A percentile compares a stretch with the other conserved stretches of the same genome.
Evolutionary conservation across 169 alveolate species (phyloP).

Genomic region (Plasmodium vivax): DNA sequence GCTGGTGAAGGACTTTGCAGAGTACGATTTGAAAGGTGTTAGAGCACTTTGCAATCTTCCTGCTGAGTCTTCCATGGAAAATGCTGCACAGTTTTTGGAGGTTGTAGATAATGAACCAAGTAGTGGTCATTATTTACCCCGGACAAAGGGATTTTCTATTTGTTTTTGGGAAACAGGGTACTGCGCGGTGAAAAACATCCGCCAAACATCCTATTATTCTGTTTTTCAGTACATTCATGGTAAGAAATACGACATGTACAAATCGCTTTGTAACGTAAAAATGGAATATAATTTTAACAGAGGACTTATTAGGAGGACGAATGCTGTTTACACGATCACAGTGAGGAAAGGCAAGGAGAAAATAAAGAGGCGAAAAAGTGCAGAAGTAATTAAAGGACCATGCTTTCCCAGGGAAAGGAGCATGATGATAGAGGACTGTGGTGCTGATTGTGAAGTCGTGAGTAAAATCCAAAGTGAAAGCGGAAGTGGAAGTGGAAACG

Average conservation of each 20-base stretch:
- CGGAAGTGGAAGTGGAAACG: too few species aligned
- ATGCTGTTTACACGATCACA: neutral
- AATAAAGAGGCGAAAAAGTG: neutral
- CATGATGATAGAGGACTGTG: neutral
- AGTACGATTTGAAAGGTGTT: too few species aligned
- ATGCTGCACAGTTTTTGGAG: neutral
- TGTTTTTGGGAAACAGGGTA: neutral
- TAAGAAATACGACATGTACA: neutral
- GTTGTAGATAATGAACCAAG: neutral
- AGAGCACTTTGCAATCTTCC: too few species aligned
- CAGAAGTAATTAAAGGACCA: neutral
- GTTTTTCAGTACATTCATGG: neutral
- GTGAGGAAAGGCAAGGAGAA: neutral
- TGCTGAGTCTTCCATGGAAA: neutral
- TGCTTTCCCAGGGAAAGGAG: neutral
- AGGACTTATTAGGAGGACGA: neutral
- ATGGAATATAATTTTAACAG: neutral
- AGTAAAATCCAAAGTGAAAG: too few species aligned
- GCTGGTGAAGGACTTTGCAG: too few species aligned
- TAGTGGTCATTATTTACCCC: neutral
- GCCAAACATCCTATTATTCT: neutral
- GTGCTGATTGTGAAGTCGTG: neutral
- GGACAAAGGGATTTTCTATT: neutral
- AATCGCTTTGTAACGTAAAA: neutral
- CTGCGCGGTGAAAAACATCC: neutral